These are phyloP conservation scores for Pseudotulostoma volvatum DNA, from an alignment of 495 filamentous ascomycete genomes.

Conservation along the genomic window DNA sequence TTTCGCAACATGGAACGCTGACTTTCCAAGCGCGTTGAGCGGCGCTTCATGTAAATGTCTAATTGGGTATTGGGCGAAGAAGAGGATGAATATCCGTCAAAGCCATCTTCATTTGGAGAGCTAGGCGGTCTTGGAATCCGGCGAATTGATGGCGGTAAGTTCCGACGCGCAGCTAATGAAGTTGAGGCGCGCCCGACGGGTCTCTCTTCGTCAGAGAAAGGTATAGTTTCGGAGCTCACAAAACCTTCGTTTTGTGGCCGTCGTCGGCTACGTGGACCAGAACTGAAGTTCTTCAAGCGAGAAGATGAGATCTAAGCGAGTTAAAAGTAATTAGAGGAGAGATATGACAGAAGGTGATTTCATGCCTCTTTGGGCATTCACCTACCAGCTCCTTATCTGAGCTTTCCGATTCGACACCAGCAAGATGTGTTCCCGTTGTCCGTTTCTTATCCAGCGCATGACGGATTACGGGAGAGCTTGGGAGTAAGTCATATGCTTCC, in stretches of 20 bases:
- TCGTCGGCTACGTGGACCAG: neutral
- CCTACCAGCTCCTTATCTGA: conserved; percentile 30
- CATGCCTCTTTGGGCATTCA: neutral
- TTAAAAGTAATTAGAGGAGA: conserved; percentile 6
- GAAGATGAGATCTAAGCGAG: conserved; percentile 13
- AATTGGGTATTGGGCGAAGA: too few species aligned
- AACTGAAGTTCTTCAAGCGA: conserved; percentile 13
- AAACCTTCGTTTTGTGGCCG: neutral
- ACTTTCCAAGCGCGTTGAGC: too few species aligned
- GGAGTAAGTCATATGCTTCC: conserved; percentile 32
- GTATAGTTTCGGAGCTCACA: neutral
- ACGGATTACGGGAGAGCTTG: conserved; percentile 27
- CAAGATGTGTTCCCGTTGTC: conserved; percentile 14
- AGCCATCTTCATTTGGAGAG: neutral
- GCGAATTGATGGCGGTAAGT: neutral
- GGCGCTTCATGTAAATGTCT: too few species aligned
- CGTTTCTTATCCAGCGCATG: conserved; percentile 22
- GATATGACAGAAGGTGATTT: neutral
- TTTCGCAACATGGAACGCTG: too few species aligned
- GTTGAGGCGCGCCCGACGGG: neutral
- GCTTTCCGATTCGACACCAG: conserved; percentile 31
- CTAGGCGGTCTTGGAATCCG: neutral
- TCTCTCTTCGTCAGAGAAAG: conserved; percentile 1
- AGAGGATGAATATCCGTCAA: neutral
- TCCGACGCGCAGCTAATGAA: too few species aligned